phyloP scores from a whole-genome alignment of 148 eudicot genomes.

The Cornus kousa region DNA sequence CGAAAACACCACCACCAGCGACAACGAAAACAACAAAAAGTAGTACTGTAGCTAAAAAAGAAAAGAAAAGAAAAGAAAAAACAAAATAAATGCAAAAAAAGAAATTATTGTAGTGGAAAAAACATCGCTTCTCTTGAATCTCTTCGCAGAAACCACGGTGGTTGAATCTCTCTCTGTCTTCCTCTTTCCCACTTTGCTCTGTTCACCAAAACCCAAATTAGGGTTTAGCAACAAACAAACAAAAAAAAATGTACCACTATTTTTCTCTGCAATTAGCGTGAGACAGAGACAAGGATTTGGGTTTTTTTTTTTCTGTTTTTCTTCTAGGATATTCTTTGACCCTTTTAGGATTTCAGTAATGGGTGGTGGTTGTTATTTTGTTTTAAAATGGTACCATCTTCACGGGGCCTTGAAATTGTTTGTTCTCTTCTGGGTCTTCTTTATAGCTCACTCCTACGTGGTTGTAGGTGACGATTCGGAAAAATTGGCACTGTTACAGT shows the following conservation, averaged over 20 bases:
- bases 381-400: conserved; percentile 24
- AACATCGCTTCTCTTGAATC: conserved; percentile 32
- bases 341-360: conserved; percentile 42
- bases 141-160: too few species aligned
- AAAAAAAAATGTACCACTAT: neutral
- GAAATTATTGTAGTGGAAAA: neutral
- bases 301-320: neutral
- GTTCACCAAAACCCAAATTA: conserved; percentile 8
- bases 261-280: neutral
- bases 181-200: conserved; percentile 7
- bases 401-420: conserved; percentile 26
- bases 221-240: conserved; percentile 6
- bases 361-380: conserved; percentile 32
- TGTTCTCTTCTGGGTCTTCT: conserved; percentile 27
- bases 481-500: conserved; percentile 49
- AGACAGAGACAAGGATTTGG: conserved; percentile 3
- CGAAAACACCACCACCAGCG: too few species aligned
- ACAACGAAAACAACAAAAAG: too few species aligned
- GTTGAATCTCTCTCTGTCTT: conserved; percentile 12
- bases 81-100: neutral
- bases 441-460: neutral
- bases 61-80: conserved; percentile 3
- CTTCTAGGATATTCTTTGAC: conserved; percentile 16
- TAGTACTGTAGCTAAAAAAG: too few species aligned
- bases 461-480: conserved; percentile 37